Percentiles rank a stretch among this genome's conserved stretches.
phyloP scores from a whole-genome alignment of 306 rosid genomes.

The Vicia faba region DNA sequence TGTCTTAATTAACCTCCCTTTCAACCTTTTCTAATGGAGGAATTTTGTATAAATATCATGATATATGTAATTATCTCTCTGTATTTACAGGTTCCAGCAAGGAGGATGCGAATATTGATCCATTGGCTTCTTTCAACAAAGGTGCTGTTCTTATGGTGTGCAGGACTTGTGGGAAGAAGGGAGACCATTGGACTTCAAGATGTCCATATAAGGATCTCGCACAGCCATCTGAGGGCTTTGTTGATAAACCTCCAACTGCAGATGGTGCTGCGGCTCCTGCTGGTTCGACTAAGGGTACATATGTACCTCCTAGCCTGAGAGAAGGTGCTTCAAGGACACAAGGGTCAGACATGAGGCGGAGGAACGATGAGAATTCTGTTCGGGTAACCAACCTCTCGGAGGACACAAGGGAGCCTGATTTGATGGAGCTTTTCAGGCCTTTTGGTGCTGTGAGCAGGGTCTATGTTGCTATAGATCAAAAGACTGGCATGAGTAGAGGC shows the following conservation, averaged over 20 bases:
- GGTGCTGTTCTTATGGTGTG: conserved; percentile 94
- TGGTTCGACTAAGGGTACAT: conserved; percentile 59
- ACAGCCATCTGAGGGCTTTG: conserved; percentile 52
- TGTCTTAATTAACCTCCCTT: neutral
- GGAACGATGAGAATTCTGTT: conserved; percentile 95
- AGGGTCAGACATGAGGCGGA: conserved; percentile 83
- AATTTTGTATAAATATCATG: neutral
- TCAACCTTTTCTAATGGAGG: neutral
- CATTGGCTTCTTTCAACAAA: conserved; percentile 54
- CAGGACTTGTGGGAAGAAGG: conserved; percentile 92
- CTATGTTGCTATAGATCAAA: conserved; percentile 88
- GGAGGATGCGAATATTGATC: conserved; percentile 72
- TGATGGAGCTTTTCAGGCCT: conserved; percentile 92
- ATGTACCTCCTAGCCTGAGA: conserved; percentile 87
- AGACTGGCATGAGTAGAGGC: conserved; percentile 86
- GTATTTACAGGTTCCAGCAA: conserved; percentile 61
- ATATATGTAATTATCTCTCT: conserved; percentile 1
- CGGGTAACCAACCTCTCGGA: conserved; percentile 95
- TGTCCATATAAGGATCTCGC: conserved; percentile 96
- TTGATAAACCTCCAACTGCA: conserved; percentile 61
- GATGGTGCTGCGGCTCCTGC: conserved; percentile 50
- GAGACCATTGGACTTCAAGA: conserved; percentile 96
- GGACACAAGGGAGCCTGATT: conserved; percentile 91
- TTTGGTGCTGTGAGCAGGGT: conserved; percentile 90
- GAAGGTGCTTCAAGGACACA: conserved; percentile 66